A percentile compares a stretch with the other conserved stretches of the same genome.
These are phyloP conservation scores for Chondrus crispus DNA, from an alignment of 23 red algal genomes.

Conservation along the genomic window DNA sequence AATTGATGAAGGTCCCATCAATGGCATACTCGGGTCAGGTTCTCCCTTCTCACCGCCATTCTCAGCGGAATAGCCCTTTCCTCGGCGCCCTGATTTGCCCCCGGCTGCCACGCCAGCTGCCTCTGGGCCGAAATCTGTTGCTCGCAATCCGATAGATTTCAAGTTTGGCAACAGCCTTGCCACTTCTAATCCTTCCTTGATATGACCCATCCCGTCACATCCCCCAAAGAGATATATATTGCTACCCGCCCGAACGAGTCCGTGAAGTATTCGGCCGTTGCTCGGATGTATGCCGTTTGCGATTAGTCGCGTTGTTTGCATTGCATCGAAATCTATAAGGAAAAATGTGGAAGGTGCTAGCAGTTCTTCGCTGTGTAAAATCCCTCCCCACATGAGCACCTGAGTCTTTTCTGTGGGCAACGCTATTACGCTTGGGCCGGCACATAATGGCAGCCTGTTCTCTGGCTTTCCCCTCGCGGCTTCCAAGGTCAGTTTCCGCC, in stretches of 20 bases:
- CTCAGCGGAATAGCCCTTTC: not conserved
- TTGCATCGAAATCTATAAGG: slow-evolving; percentile 17
- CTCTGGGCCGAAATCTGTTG: slow-evolving; percentile 23
- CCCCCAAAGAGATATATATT: slow-evolving; percentile 20
- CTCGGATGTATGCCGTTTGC: not conserved
- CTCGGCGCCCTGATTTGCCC: not conserved
- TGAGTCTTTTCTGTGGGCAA: slow-evolving; percentile 19
- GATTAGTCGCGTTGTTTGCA: slow-evolving; percentile 16
- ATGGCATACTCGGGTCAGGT: not conserved
- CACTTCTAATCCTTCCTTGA: not conserved
- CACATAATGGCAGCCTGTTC: slow-evolving; percentile 46
- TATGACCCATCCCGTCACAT: slow-evolving; percentile 10
- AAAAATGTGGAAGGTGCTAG: not conserved
- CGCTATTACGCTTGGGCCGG: not conserved
- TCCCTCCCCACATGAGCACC: slow-evolving; percentile 56
- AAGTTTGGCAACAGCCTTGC: slow-evolving; percentile 35
- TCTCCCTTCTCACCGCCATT: too few species aligned
- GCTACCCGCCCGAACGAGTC: slow-evolving; percentile 9
- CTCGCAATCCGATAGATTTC: not conserved
- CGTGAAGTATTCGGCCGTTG: slow-evolving; percentile 45
- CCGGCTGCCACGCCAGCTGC: not conserved
- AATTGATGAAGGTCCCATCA: not conserved
- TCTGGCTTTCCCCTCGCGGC: not conserved
- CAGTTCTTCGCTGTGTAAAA: not conserved
- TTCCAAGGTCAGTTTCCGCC: slow-evolving; percentile 18